Conservation (phyloP, 129 eudicot species). For the Centella asiatica region DNA sequence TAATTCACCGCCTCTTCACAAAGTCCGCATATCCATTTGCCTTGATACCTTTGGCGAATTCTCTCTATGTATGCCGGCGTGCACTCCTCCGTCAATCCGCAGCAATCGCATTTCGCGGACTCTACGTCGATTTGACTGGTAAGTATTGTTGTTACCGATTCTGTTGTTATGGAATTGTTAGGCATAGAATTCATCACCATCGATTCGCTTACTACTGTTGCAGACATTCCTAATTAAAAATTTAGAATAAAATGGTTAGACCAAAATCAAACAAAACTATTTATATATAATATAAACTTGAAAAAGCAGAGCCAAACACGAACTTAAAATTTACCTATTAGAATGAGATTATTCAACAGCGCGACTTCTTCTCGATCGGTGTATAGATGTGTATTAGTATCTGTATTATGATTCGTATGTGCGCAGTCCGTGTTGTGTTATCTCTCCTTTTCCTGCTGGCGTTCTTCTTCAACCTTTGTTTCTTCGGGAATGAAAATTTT, state of each 20-base stretch:
- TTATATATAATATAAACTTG: background rate
- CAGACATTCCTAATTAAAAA: background rate
- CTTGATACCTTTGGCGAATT: slow-evolving; percentile 28
- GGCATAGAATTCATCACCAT: background rate
- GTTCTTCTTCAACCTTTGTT: slow-evolving; percentile 1
- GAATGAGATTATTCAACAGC: too few relatives aligned
- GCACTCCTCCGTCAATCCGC: slow-evolving; percentile 53
- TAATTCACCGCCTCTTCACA: slow-evolving; percentile 56
- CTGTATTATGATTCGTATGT: background rate
- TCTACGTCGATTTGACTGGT: slow-evolving; percentile 23
- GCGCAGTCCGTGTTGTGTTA: background rate
- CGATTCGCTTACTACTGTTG: background rate
- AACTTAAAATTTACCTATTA: background rate
- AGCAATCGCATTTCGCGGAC: slow-evolving; percentile 58
- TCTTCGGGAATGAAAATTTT: background rate
- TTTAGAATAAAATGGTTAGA: background rate
- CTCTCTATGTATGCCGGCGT: slow-evolving; percentile 37
- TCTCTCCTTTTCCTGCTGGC: background rate
- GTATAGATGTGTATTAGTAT: background rate
- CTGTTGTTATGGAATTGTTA: background rate
- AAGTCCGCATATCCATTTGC: slow-evolving; percentile 59
- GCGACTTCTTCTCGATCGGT: background rate
- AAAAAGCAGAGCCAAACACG: background rate
- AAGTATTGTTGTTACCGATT: slow-evolving; percentile 4
- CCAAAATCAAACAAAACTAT: background rate